A percentile compares a stretch with the other conserved stretches of the same genome.
These are phyloP conservation scores for Vigna mungo DNA, from an alignment of 306 rosid genomes.

Conservation along the genomic window DNA sequence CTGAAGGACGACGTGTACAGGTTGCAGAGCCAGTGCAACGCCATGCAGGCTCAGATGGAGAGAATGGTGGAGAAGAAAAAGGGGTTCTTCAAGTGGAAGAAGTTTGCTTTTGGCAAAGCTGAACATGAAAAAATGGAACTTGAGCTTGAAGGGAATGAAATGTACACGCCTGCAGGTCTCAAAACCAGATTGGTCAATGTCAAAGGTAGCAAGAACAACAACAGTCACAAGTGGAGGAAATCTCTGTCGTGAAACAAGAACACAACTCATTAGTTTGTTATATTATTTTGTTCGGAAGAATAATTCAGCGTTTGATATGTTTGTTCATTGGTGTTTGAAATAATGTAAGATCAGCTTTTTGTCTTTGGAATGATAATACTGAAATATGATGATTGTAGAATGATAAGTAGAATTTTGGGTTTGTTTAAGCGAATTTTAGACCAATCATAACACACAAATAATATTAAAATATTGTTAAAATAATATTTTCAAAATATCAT, in stretches of 20 bases:
- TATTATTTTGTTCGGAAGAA: neutral
- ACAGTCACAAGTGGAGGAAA: conserved; percentile 74
- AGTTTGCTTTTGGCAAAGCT: conserved; percentile 43
- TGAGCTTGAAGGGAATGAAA: conserved; percentile 46
- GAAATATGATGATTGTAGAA: no score
- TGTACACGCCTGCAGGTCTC: conserved; percentile 63
- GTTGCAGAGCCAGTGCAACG: conserved; percentile 73
- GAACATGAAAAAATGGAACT: conserved; percentile 45
- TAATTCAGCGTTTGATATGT: neutral
- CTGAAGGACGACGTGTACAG: conserved; percentile 74
- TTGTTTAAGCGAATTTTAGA: no score
- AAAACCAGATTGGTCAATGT: conserved; percentile 65
- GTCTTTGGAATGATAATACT: no score
- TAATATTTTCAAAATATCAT: no score
- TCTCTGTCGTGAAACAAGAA: conserved; percentile 66
- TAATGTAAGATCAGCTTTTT: conserved; percentile 3
- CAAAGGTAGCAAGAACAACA: conserved; percentile 44
- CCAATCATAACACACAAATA: no score
- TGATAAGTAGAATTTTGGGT: no score
- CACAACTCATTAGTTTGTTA: neutral
- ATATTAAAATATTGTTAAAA: no score
- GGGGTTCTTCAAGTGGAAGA: conserved; percentile 79
- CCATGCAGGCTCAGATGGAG: conserved; percentile 76
- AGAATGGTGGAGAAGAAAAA: conserved; percentile 62
- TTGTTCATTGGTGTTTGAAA: conserved; percentile 10